Conservation (phyloP, 1,284 basidiomycete genomes). For the Ceratorhiza oryzae-sativae region DNA sequence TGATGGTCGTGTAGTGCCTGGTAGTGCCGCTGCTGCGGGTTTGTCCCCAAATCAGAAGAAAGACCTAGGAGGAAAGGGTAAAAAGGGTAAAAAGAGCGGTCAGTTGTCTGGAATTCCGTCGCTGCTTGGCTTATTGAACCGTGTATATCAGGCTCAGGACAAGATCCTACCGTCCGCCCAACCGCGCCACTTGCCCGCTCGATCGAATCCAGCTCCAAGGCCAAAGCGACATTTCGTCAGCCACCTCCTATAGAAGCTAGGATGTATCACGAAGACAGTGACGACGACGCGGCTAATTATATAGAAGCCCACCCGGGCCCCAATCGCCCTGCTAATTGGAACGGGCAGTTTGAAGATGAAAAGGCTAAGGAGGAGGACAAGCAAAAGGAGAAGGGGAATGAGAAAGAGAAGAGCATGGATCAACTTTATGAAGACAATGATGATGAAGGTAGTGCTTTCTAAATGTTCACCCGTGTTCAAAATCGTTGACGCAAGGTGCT, state of each 20-base stretch:
- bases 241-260: background rate
- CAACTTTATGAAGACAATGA: background rate
- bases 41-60: background rate
- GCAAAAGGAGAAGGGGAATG: background rate
- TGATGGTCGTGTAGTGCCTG: constrained; percentile 33
- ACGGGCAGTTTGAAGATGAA: background rate
- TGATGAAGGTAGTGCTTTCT: background rate
- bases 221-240: constrained; percentile 10
- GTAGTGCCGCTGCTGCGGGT: background rate
- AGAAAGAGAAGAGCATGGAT: background rate
- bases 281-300: constrained; percentile 15
- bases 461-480: background rate
- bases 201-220: constrained; percentile 22
- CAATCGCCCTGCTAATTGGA: background rate
- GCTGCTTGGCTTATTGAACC: background rate
- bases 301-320: constrained; percentile 9
- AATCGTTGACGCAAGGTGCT: no score
- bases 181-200: constrained; percentile 13
- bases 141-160: background rate
- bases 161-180: constrained; percentile 15
- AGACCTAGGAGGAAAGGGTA: constrained; percentile 22
- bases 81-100: constrained; percentile 3
- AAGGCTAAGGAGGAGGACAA: background rate
- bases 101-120: background rate
- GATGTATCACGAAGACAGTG: constrained; percentile 25